These are phyloP conservation scores for Backusella macrospora DNA, from an alignment of 192 early-diverging fungal genomes.

Conservation along the genomic window DNA sequence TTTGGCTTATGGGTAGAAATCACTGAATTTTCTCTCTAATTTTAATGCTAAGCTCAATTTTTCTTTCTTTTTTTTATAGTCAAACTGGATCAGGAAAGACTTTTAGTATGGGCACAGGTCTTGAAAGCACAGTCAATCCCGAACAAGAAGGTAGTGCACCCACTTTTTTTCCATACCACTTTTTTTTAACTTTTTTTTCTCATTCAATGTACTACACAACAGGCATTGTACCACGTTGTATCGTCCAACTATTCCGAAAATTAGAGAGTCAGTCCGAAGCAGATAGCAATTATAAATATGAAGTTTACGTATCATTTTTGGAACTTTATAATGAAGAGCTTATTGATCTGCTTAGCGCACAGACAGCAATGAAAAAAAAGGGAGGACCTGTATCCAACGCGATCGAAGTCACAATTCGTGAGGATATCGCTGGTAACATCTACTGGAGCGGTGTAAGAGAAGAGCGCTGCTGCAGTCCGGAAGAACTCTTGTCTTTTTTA, in stretches of 20 bases:
- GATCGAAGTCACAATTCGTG: slow-evolving; percentile 58
- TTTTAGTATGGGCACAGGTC: slow-evolving; percentile 90
- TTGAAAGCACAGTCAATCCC: slow-evolving; percentile 34
- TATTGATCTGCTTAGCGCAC: slow-evolving; percentile 75
- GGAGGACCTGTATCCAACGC: slow-evolving; percentile 12
- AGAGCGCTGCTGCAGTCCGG: slow-evolving; percentile 65
- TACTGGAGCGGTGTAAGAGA: slow-evolving; percentile 85
- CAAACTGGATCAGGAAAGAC: slow-evolving; percentile 96
- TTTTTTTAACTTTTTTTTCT: slow-evolving; percentile 13
- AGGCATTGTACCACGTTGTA: slow-evolving; percentile 76
- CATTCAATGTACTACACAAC: slow-evolving; percentile 1
- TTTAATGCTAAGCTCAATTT: neutral
- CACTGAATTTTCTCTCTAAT: neutral
- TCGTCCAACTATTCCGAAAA: slow-evolving; percentile 57
- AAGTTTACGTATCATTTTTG: slow-evolving; percentile 80
- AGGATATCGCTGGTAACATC: slow-evolving; percentile 88
- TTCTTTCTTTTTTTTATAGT: slow-evolving; percentile 23
- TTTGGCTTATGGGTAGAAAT: slow-evolving; percentile 77
- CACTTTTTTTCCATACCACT: neutral
- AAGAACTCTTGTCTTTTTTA: slow-evolving; percentile 59
- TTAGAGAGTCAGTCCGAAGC: slow-evolving; percentile 39
- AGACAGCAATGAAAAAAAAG: slow-evolving; percentile 35
- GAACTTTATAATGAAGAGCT: slow-evolving; percentile 98
- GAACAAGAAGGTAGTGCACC: slow-evolving; percentile 34
- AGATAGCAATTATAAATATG: slow-evolving; percentile 41